Evolutionary conservation across 2,329 filamentous ascomycete genomes (phyloP).

Genomic region (Cordyceps fumosorosea): DNA sequence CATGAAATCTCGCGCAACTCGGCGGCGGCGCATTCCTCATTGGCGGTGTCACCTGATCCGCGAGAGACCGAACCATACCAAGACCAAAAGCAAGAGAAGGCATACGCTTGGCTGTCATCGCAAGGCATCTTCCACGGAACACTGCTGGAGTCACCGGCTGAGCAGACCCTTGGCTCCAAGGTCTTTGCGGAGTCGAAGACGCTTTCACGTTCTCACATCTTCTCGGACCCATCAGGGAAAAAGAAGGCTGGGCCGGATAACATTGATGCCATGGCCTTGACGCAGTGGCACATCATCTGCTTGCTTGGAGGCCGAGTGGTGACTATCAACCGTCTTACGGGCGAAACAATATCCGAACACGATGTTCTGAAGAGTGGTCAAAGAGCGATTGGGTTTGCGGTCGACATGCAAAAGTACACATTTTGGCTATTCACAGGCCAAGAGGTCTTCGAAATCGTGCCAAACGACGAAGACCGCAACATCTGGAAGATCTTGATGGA

Average conservation of each 20-base stretch:
- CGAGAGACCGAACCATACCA: conserved; percentile 50
- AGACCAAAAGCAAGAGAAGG: conserved; percentile 58
- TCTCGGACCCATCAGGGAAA: conserved; percentile 59
- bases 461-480: conserved; percentile 83
- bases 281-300: conserved; percentile 87
- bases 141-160: conserved; percentile 55
- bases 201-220: conserved; percentile 66
- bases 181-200: conserved; percentile 76
- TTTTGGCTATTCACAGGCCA: conserved; percentile 92
- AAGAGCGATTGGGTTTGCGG: conserved; percentile 72
- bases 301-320: conserved; percentile 78
- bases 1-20: conserved; percentile 61
- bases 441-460: conserved; percentile 90
- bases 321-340: conserved; percentile 80
- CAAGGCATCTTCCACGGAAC: conserved; percentile 86
- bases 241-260: conserved; percentile 62
- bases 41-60: conserved; percentile 72
- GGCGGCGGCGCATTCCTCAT: conserved; percentile 51
- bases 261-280: conserved; percentile 74
- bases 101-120: conserved; percentile 85
- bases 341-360: conserved; percentile 81
- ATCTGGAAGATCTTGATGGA: conserved; percentile 92
- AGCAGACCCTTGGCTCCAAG: conserved; percentile 59
- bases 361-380: conserved; percentile 75
- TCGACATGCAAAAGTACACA: conserved; percentile 90